Conservation (phyloP, 2,329 filamentous ascomycete genomes). For the Davidsoniella virescens region DNA sequence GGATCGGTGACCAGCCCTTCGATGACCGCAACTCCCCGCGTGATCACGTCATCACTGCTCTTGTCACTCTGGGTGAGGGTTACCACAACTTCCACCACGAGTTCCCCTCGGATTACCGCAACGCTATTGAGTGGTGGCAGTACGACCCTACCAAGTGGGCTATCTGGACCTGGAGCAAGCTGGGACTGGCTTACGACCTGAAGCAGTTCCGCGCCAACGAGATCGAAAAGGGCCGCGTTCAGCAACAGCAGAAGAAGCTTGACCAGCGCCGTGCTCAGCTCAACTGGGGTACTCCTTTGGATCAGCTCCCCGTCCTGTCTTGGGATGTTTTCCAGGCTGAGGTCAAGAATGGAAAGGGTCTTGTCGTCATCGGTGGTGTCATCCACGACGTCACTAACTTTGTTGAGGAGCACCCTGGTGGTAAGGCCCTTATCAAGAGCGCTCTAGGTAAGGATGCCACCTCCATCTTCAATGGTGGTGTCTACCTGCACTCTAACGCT, state of each 20-base stretch:
- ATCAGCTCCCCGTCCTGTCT: slow-evolving; percentile 69
- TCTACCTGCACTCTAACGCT: slow-evolving; percentile 80
- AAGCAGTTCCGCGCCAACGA: slow-evolving; percentile 87
- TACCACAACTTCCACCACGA: slow-evolving; percentile 97
- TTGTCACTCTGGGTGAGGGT: slow-evolving; percentile 73
- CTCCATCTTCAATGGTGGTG: slow-evolving; percentile 80
- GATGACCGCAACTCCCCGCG: slow-evolving; percentile 84
- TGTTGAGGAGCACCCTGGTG: slow-evolving; percentile 81
- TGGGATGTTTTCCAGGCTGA: slow-evolving; percentile 77
- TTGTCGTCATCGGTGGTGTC: slow-evolving; percentile 66
- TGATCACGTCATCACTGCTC: slow-evolving; percentile 71
- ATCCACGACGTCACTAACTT: slow-evolving; percentile 75
- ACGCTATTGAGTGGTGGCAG: slow-evolving; percentile 79
- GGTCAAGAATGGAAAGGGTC: slow-evolving; percentile 59
- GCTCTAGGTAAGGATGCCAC: slow-evolving; percentile 78
- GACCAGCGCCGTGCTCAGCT: slow-evolving; percentile 70
- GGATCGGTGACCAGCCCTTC: slow-evolving; percentile 83
- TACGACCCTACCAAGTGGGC: slow-evolving; percentile 87
- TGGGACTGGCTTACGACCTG: slow-evolving; percentile 70
- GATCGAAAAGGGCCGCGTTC: slow-evolving; percentile 79
- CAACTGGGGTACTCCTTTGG: slow-evolving; percentile 74
- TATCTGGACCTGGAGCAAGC: slow-evolving; percentile 71
- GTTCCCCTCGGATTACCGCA: slow-evolving; percentile 85
- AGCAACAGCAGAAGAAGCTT: slow-evolving; percentile 84
- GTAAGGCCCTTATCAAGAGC: slow-evolving; percentile 69